Evolutionary conservation across 2,329 filamentous ascomycete genomes (phyloP).

Genomic region (Claviceps sp.): DNA sequence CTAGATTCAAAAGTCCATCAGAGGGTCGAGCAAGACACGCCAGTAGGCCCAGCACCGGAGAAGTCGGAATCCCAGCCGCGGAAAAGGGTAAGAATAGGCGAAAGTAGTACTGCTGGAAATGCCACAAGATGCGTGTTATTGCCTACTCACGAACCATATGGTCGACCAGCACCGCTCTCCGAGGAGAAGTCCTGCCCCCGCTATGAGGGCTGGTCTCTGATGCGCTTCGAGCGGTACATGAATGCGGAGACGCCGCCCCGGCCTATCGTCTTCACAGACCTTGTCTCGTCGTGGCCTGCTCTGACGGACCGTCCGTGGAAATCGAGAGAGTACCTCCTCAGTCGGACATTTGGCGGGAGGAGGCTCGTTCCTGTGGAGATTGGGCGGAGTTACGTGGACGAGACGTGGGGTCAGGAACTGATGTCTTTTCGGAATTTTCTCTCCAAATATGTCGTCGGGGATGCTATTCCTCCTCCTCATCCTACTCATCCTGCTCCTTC

Average conservation of each 20-base stretch:
- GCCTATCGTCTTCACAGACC: slow-evolving; percentile 57
- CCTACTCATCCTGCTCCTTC: too few relatives aligned
- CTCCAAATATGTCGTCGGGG: slow-evolving; percentile 36
- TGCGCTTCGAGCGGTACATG: slow-evolving; percentile 50
- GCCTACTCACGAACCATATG: slow-evolving; percentile 16
- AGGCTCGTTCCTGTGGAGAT: slow-evolving; percentile 78
- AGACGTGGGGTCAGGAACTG: slow-evolving; percentile 71
- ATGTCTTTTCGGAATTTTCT: slow-evolving; percentile 65
- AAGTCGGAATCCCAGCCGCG: slow-evolving; percentile 4
- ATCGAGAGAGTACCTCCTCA: slow-evolving; percentile 58
- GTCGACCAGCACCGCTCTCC: slow-evolving; percentile 13
- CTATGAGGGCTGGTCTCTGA: slow-evolving; percentile 34
- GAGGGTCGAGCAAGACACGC: too few relatives aligned
- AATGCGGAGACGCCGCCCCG: slow-evolving; percentile 28
- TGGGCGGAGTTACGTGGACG: slow-evolving; percentile 77
- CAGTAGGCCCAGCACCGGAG: too few relatives aligned
- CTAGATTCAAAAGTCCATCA: slow-evolving; percentile 10
- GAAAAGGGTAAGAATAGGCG: slow-evolving; percentile 8
- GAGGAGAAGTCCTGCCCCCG: slow-evolving; percentile 14
- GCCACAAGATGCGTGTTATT: slow-evolving; percentile 8
- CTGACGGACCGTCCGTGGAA: slow-evolving; percentile 55
- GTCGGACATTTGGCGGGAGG: slow-evolving; percentile 59
- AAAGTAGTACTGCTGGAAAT: too few relatives aligned
- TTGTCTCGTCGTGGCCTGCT: slow-evolving; percentile 62
- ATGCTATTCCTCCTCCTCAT: neutral